Evolutionary conservation across 2,329 filamentous ascomycete species (phyloP), one percentile per base, ranked within the genome.

Genomic region (Penicillium sp.): DNA sequence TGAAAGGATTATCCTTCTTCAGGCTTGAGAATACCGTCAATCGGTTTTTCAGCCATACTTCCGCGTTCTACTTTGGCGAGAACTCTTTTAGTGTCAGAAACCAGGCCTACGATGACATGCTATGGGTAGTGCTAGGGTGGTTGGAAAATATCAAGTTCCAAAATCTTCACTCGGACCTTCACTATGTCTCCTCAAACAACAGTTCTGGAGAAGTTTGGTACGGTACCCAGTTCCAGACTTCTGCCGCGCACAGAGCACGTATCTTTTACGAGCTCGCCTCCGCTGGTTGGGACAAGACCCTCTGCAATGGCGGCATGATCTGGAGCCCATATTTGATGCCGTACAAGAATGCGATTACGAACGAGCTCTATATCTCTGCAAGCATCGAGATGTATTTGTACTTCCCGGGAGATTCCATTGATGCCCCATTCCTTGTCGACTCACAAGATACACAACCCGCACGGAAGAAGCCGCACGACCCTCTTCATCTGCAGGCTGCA

Each of bases 261-360:
- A 77, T 94, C 15, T 97, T 97, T 75, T 96, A 93, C 83, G 89
- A 93, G 31, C 78, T 96, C 38, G 89, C 90, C 6, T 82, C 85
- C 6, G 78, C 82, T 12, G 91, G 93, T 6, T 97, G 93, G 91
- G 89, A 95, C 69, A 89, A 84, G 23, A 81, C 81, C 25, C 82
- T 96, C 6, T 97, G 93, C 68, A 84, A 84, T 5, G 93, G 93
- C 23, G 93, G 93, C 45, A 95, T 97, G 89, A 84, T 86, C 15
- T 97, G 93, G 93, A 95, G 90, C 64, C 91, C 91, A 3, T 84
- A 85, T 37, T 77, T 93, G 29, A 75, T 82, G 40, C 91, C 92
- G 0, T 97, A 97, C 79, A 97, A 97, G 72, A 97, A 97, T 69
- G 91, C 93, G 62, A 95, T 97, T 67, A 97, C 93, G 31, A 97